Base-by-base conservation (phyloP, 768 basidiomycete genomes). In the Phanerodontia chrysosporium region DNA sequence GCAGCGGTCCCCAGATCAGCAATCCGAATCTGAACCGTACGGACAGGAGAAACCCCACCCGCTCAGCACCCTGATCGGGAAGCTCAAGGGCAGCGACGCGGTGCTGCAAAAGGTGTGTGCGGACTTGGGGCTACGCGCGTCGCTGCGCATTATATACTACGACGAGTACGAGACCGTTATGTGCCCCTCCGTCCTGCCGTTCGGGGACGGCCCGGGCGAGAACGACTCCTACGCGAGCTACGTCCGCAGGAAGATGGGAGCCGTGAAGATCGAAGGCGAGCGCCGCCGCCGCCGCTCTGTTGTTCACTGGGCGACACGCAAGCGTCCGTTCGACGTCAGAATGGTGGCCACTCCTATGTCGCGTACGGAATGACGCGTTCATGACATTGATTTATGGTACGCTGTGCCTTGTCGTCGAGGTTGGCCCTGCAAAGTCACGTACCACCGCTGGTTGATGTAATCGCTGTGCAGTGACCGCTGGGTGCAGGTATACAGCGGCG, bases 41-140 rank as follows among this genome's bases (percentile, higher is more conserved):
- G n/a, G 39, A 42, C 39, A 10, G 18, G 39, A n/a, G n/a, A n/a
- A n/a, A n/a, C n/a, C n/a, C n/a, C n/a, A n/a, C n/a, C n/a, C n/a
- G n/a, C n/a, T n/a, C n/a, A n/a, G n/a, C n/a, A n/a, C n/a, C n/a
- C 59, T 58, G 6, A 75, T 73, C 59, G 44, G 46, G 10, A 18
- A 5, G 5, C 27, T 48, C 7, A 48, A 48, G 46, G 46, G 46
- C 14, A 48, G 46, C 22, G 46, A 48, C 46, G 46, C 46, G 10
- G 25, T 48, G 21, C 18, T 48, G 46, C 4, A 25, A 22, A 48
- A 48, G 46, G 22, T 22, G 21, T 48, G 46, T 22, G 25, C 22
- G 13, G 46, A 24, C 24, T 18, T 48, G 3, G 22, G 24, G 3
- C 46, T 48, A 3, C 22, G 25, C 21, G 46, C 27, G 5, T 24